Conservation (phyloP, 139 green algal species). For the Microglena sp. region DNA sequence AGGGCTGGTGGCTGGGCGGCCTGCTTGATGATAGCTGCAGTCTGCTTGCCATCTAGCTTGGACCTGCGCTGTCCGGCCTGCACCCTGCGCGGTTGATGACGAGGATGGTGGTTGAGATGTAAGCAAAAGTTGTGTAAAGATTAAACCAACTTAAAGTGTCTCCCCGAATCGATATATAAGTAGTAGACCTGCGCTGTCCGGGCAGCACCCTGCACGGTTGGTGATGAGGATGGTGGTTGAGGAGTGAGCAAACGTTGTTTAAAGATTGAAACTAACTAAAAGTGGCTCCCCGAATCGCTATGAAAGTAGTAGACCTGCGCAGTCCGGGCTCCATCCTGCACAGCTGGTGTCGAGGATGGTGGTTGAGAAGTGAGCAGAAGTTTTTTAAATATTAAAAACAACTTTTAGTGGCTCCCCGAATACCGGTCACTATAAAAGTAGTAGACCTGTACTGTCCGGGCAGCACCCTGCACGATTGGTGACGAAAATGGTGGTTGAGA, state of each 20-base stretch:
- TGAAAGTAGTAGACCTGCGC: neutral
- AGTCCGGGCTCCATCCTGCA: neutral
- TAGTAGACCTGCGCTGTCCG: neutral
- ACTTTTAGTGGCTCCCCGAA: neutral
- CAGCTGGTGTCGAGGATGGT: neutral
- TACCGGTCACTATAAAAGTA: neutral
- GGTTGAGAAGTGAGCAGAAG: neutral
- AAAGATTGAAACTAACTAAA: no score
- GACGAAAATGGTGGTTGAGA: neutral
- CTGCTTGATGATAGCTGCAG: constrained; percentile 11
- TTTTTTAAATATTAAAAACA: neutral
- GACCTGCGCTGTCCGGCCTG: constrained; percentile 14
- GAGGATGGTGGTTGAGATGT: neutral
- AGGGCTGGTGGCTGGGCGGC: constrained; percentile 16
- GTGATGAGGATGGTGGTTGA: neutral
- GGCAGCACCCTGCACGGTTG: neutral
- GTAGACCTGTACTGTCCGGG: neutral
- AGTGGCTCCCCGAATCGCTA: neutral
- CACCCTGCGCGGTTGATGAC: neutral
- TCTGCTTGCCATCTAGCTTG: constrained; percentile 22
- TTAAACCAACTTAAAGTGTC: no score
- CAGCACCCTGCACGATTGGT: neutral
- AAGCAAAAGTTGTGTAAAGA: neutral
- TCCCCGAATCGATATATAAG: neutral
- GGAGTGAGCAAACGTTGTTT: neutral